Evolutionary conservation across 2,329 filamentous ascomycete genomes (phyloP), one percentile per base, ranked within the genome.

Genomic region (Claviceps maximensis): DNA sequence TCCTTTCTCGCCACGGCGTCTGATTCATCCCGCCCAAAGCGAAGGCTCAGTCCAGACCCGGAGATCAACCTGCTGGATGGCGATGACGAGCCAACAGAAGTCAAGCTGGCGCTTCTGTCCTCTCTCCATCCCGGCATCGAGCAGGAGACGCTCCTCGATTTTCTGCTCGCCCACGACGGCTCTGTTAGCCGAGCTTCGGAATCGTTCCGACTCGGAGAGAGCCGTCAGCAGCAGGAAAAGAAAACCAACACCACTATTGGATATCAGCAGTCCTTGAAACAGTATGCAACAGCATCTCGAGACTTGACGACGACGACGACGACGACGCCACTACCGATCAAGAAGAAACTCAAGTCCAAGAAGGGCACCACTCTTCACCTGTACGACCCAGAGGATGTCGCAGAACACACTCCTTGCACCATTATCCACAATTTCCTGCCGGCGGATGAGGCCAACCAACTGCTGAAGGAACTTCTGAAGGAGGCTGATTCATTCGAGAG

Each of bases 351-450:
- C 0, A 69, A 87, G 55, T 83, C 86, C 0, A 85, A 80, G 61
- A 94, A 85, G 63, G 91, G 90, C 13, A 80, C 82, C 59, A 96
- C 91, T 0, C 69, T 97, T 2, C 86, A 91, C 63, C 74, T 97
- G 0, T 97, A 86, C 67, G 82, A 87, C 44, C 87, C 90, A 0
- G 74, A 81, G 41, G 89, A 95, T 60, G 80, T 97, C 47, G 85
- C 87, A 49, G 76, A 79, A 25, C 79, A 95, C 63, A 95, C 91
- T 0, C 89, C 93, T 1, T 96, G 90, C 69, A 90, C 87, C 12
- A 86, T 97, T 58, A 82, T 96, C 53, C 89, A 95, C 68, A 93
- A 95, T 62, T 96, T 97, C 60, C 74, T 98, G 0, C 82, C 88
- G 0, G 31, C 74, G 0, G 73, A 83, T 2, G 75, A 86, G 54